phyloP scores from a whole-genome alignment of 768 basidiomycete genomes.

The Suillus weaverae region DNA sequence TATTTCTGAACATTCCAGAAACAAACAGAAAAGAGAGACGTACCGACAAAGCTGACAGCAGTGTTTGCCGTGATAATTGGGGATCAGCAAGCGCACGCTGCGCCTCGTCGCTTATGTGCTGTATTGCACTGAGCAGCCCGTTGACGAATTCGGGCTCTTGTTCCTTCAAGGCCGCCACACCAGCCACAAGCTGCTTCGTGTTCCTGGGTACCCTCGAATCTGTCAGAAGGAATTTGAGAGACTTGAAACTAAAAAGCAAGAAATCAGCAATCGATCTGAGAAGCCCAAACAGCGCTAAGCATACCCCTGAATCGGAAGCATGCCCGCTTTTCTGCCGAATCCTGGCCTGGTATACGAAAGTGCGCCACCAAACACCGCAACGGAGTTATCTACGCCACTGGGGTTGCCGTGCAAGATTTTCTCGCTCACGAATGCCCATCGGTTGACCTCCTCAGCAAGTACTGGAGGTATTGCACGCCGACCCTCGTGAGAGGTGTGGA shows the following conservation, averaged over 20 bases:
- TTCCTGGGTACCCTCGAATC: constrained; percentile 93
- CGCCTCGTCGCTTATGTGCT: constrained; percentile 83
- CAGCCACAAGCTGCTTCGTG: constrained; percentile 91
- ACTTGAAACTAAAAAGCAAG: constrained; percentile 71
- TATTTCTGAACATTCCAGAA: neutral
- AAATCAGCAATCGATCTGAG: constrained; percentile 7
- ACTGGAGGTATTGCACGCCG: constrained; percentile 61
- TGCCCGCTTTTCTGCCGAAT: constrained; percentile 74
- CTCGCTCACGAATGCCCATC: constrained; percentile 92
- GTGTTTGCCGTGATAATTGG: constrained; percentile 61
- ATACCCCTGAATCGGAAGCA: constrained; percentile 85
- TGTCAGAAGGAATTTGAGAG: constrained; percentile 84
- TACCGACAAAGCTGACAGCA: constrained; percentile 71
- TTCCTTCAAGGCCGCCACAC: constrained; percentile 72
- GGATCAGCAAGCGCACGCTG: constrained; percentile 70
- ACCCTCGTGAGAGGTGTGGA: constrained; percentile 65
- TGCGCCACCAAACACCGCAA: constrained; percentile 90
- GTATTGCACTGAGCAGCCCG: constrained; percentile 76
- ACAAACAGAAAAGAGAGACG: constrained; percentile 33
- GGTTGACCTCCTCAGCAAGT: constrained; percentile 80
- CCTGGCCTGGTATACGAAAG: constrained; percentile 84
- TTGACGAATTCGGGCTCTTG: constrained; percentile 87
- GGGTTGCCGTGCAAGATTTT: constrained; percentile 97
- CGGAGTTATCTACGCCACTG: constrained; percentile 96
- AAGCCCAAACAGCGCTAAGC: neutral